Evolutionary conservation across 202 grass and related monocot genomes (phyloP), one percentile per base, ranked within the genome.

Genomic region (Digitaria exilis): DNA sequence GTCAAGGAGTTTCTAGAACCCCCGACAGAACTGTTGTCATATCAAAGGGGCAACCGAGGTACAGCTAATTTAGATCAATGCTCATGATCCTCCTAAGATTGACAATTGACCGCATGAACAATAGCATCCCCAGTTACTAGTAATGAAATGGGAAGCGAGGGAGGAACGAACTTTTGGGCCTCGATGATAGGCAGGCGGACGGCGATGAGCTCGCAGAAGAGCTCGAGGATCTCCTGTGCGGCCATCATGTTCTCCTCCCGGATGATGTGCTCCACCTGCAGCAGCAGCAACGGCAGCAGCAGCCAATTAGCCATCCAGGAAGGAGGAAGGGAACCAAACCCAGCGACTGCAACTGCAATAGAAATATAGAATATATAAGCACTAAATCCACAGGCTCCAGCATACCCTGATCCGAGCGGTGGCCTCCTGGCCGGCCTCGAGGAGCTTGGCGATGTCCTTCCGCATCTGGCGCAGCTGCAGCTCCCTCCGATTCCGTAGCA

Each of bases 241-340:
- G 96, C 96, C 89, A 94, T 94, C 89, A 99, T 96, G 75, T 99
- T 96, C 86, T 99, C 96, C 89, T 99, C 96, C 79, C 96, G 79
- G 49, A 99, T 82, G 76, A 99, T 99, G 84, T 99, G 93, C 77
- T 99, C 96, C 46, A 99, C 96, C 93, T 99, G 69, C 80, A 85
- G 29, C 43, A 19, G 13, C 41, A 14, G 3, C 34, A 31, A 26
- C 28, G 28, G 24, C 21, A 45, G 12, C 46, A 49, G 4, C 39
- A 25, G 22, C 19, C 44, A 22, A 67, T 76, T n/a, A 87, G 61
- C 19, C 16, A 69, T 13, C 43, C 0, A 11, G 9, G 9, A 24
- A 25, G n/a, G n/a, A n/a, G n/a, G n/a, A n/a, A n/a, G 9, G 7
- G 4, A 10, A 56, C 54, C n/a, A 25, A 57, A 57, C 2, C 8